Evolutionary conservation across 768 basidiomycete genomes (phyloP).

Genomic region (Lentinula sp.): DNA sequence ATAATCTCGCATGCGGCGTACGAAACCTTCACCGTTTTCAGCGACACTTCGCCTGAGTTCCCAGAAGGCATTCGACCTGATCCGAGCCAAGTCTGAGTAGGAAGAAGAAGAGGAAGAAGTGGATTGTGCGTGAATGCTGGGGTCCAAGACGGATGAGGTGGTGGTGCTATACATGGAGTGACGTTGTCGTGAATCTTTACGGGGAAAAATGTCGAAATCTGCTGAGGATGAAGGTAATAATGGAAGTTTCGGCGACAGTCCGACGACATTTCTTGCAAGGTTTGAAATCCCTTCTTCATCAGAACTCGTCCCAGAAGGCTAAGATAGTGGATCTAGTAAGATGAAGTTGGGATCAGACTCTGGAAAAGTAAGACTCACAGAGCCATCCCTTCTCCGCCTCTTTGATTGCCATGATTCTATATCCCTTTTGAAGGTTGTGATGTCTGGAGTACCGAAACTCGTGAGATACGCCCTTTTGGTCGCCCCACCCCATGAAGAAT

Average conservation of each 20-base stretch:
- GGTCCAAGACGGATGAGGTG: constrained; percentile 16
- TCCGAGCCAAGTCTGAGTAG: constrained; percentile 29
- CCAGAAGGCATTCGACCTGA: constrained; percentile 60
- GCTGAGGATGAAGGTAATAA: constrained; percentile 41
- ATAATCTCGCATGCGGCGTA: constrained; percentile 70
- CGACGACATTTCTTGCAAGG: constrained; percentile 15
- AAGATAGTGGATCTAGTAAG: background rate
- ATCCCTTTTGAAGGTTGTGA: constrained; percentile 36
- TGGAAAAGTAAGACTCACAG: constrained; percentile 29
- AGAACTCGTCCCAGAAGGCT: constrained; percentile 11
- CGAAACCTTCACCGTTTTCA: constrained; percentile 61
- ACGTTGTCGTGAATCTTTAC: constrained; percentile 14
- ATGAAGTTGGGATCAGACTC: background rate
- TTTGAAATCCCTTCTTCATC: constrained; percentile 11
- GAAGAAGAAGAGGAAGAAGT: constrained; percentile 12
- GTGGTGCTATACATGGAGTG: constrained; percentile 13
- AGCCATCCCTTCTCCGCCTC: constrained; percentile 40
- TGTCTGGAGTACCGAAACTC: background rate
- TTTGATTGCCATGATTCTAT: constrained; percentile 52
- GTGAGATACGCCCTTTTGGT: constrained; percentile 43
- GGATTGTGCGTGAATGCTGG: constrained; percentile 11
- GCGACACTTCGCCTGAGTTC: constrained; percentile 58
- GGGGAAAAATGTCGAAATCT: constrained; percentile 41
- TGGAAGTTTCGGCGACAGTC: constrained; percentile 20
- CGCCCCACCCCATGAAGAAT: constrained; percentile 32